Base-by-base conservation (phyloP, 768 basidiomycete species). In the Naganishia friedmannii region DNA sequence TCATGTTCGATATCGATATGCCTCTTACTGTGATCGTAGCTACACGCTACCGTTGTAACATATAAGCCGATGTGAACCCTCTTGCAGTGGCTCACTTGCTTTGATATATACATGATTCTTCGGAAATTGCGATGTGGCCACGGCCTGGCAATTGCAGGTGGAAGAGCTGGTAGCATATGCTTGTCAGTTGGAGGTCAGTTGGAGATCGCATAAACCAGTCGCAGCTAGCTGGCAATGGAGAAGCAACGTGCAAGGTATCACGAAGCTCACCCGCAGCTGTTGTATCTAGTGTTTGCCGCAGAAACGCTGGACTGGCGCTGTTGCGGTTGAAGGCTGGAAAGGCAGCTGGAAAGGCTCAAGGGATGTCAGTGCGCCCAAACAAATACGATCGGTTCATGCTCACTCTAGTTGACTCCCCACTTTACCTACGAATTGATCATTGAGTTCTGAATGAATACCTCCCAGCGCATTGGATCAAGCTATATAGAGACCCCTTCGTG, bases 1-100 rank as follows among this genome's bases (percentile, higher is more conserved):
- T 63, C 60, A 63, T 9, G n/a, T 28, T 42, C 60, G 60, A 63
- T 63, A 63, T 63, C 42, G 60, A 63, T 63, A 63, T 63, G 60
- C 60, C 60, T 42, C 26, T 63, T 63, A 63, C 42, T 63, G 37
- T 45, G 23, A 45, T 63, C 6, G 60, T 42, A 45, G 39, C 37
- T 10, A 6, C 29, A 3, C 28, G 60, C 60, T 63, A 45, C 39
- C 19, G 60, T 63, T 63, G 60, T 63, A 63, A 46, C 60, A 46
- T 63, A 23, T 12, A 63, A 42, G 60, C 21, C 39, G 21, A 26
- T 63, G 17, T 28, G 39, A n/a, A 19, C 23, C 37, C 39, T 37
- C 23, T 63, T 42, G 60, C 26, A 42, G 23, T 46, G 60, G 6
- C 12, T 23, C 60, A 45, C 10, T 23, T 23, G 34, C 57, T n/a